A percentile compares a stretch with the other conserved stretches of the same genome.
phyloP scores from a whole-genome alignment of 441 rosid genomes.

The Geranium incanum region DNA sequence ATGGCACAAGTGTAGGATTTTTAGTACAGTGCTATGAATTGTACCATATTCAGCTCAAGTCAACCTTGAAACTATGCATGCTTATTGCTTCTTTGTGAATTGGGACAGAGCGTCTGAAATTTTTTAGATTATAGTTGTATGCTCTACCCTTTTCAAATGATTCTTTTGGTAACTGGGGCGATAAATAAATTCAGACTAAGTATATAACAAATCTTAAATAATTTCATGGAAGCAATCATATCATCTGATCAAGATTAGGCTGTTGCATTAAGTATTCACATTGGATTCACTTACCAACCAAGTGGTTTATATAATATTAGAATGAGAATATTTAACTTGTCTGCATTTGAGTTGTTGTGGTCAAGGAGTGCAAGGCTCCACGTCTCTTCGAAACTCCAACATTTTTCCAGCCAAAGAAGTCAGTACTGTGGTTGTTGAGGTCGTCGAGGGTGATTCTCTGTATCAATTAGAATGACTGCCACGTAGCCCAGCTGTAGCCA shows the following conservation, averaged over 20 bases:
- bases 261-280: not conserved
- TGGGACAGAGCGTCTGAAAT: not conserved
- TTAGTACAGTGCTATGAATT: not conserved
- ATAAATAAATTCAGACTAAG: not conserved
- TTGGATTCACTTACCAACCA: not conserved
- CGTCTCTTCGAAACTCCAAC: not conserved
- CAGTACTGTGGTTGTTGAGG: not conserved
- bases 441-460: not conserved
- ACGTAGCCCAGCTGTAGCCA: not conserved
- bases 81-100: not conserved
- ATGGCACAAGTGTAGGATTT: too few species aligned
- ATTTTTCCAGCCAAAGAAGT: not conserved
- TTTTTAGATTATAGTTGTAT: not conserved
- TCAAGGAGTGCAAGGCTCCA: not conserved
- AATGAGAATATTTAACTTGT: not conserved
- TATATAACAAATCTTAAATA: too few species aligned
- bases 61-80: constrained; percentile 2
- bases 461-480: not conserved
- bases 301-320: not conserved
- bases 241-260: not conserved
- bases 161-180: too few species aligned
- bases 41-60: not conserved
- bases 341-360: not conserved
- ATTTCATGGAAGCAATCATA: not conserved
- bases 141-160: too few species aligned